phyloP scores from a whole-genome alignment of 345 rosid genomes.

The Isatis tinctoria region DNA sequence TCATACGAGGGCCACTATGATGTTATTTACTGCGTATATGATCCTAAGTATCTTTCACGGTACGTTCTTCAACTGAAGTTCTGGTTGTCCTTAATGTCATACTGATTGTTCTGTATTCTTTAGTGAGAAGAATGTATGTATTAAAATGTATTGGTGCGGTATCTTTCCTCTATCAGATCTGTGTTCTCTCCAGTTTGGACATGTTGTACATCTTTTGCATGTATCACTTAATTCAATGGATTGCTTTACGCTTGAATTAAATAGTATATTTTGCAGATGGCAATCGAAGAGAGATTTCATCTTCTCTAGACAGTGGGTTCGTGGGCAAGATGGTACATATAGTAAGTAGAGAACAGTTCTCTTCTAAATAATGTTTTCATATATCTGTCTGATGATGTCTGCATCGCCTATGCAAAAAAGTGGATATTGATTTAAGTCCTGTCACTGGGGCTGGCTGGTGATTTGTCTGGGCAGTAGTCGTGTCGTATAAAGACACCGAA shows the following conservation, averaged over 20 bases:
- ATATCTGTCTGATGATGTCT: conserved; percentile 10
- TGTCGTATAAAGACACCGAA: neutral
- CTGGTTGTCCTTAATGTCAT: neutral
- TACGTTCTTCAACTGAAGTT: conserved; percentile 27
- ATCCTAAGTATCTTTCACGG: conserved; percentile 82
- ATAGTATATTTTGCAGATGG: conserved; percentile 61
- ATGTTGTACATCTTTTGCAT: conserved; percentile 4
- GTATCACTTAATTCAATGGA: conserved; percentile 6
- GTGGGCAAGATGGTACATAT: conserved; percentile 93
- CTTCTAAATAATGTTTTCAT: neutral
- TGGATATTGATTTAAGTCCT: neutral
- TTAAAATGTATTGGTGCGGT: neutral
- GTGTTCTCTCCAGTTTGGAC: conserved; percentile 5
- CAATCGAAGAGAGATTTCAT: conserved; percentile 87
- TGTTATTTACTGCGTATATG: conserved; percentile 76
- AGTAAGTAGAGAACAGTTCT: conserved; percentile 51
- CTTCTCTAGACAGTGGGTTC: conserved; percentile 97
- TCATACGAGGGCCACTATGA: conserved; percentile 91
- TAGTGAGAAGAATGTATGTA: neutral
- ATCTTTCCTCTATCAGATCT: neutral
- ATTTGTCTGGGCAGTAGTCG: neutral
- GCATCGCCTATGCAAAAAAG: neutral
- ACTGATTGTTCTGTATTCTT: neutral
- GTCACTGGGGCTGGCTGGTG: neutral
- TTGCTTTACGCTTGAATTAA: neutral